Evolutionary conservation across 768 basidiomycete genomes (phyloP), one percentile per base, ranked within the genome.

Genomic region (Psilocybe azurescens): DNA sequence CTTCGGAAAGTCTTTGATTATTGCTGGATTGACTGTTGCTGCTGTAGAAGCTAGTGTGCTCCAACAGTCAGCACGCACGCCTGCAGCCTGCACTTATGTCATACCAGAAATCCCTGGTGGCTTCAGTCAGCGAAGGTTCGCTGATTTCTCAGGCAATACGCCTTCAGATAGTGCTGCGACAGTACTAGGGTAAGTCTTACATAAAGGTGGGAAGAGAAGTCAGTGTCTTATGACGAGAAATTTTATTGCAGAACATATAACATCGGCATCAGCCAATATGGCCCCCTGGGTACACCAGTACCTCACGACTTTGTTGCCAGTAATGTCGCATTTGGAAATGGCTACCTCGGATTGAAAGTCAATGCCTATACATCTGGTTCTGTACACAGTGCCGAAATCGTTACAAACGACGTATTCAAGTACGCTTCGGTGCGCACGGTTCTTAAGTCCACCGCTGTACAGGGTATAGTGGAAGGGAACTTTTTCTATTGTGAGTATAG

Each of bases 361-460:
- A 72, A 67, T 28, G 70, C 70, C 6, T 77, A 74, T 62, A 47
- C 70, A 10, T 70, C 61, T 20, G 74, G 75, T 13, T 58, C 67
- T 28, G 53, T 78, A 5, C 49, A 68, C 14, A 72, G 75, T 56
- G 66, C 76, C 3, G 74, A 77, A 51, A 66, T 78, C 24, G 61
- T 52, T 28, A 77, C 77, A 1, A 53, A 66, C n/a, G 70, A 69
- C 28, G 20, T 60, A 3, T 74, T 77, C 63, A 61, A 67, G 55
- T 78, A 74, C 57, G 77, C 68, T 5, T 78, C 77, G 11, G 75
- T 78, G 14, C 63, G 77, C 24, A 76, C 75, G 24, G 70, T 75
- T 30, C 62, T 70, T 41, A 77, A 77, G 59, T 77, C 76, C 38
- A 77, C 75, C 61, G 63, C 65, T 10, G 68, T 69, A 5, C 73